Evolutionary conservation across 305 asterid genomes (phyloP).

Genomic region (Plantago coronopus): DNA sequence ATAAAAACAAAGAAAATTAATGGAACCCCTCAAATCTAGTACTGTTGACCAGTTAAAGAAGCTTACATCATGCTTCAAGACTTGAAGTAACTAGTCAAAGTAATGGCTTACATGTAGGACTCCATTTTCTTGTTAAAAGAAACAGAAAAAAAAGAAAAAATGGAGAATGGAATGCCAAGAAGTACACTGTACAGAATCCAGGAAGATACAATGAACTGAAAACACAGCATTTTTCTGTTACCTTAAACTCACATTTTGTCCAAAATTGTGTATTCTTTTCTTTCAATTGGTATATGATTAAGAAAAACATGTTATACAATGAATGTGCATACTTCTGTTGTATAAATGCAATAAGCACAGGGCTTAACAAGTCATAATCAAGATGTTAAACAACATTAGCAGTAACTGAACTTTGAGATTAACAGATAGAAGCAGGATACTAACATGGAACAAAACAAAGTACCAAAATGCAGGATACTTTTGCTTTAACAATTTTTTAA

Average conservation of each 20-base stretch:
- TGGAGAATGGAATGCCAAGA: not conserved
- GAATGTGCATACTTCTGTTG: no score
- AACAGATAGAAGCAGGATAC: not conserved
- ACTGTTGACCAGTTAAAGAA: not conserved
- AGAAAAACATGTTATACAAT: not conserved
- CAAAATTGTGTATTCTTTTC: no score
- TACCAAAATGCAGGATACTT: not conserved
- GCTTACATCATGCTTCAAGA: not conserved
- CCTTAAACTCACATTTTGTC: no score
- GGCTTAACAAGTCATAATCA: not conserved
- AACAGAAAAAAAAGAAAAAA: not conserved
- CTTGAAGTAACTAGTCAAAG: constrained; percentile 6
- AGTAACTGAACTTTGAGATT: not conserved
- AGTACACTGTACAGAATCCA: not conserved
- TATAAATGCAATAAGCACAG: no score
- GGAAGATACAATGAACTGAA: not conserved
- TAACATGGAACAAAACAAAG: not conserved
- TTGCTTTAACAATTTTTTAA: not conserved
- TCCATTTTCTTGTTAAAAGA: not conserved
- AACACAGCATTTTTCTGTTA: not conserved
- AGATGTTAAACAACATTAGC: not conserved
- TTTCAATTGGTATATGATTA: no score
- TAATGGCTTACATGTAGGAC: not conserved
- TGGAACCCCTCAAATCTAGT: not conserved
- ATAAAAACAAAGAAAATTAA: not conserved